Evolutionary conservation across 1,139 yeast species (phyloP), one percentile per base, ranked within the genome.

Genomic region (Zygoascus hellenicus): DNA sequence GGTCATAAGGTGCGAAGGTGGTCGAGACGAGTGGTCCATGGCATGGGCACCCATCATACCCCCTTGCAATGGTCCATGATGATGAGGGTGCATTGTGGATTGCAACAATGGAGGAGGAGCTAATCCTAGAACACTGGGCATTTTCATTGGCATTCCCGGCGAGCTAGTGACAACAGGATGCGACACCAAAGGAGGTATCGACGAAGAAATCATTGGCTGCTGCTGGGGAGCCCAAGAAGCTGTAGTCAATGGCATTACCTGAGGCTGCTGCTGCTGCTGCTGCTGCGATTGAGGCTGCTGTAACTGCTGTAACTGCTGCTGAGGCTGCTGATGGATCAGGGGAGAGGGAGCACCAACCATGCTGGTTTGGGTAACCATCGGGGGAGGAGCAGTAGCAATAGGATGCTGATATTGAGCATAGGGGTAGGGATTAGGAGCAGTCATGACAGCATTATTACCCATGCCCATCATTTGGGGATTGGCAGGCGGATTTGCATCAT

Each of bases 1-100:
- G 35, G 59, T 57, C 62, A 55, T 59, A n/a, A 59, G 49, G 42
- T 60, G 62, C 5, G 56, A 48, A 9, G 61, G 60, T 5, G 61
- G 58, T n/a, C 48, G 47, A n/a, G 48, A 47, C 5, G 47, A 45
- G 16, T 36, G n/a, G 30, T 36, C 39, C 39, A 36, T 36, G 11
- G 29, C 39, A 14, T 36, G 39, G 16, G 15, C 39, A 22, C 26
- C 26, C 13, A 36, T 29, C 39, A 36, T 19, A 29, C n/a, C 39
- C 5, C 14, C 29, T 11, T 22, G 30, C 10, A 14, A 14, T 14
- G 19, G 39, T 3, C 33, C 41, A 4, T 37, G 34, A 29, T 29
- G 35, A 5, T 36, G 38, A 10, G 38, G 43, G 13, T 29, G 22
- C 11, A 36, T n/a, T 9, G 42, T 9, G 2, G 46, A 30, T 6